Base-by-base conservation (phyloP, 2,329 filamentous ascomycete species). In the Tolypocladium endophyticum region DNA sequence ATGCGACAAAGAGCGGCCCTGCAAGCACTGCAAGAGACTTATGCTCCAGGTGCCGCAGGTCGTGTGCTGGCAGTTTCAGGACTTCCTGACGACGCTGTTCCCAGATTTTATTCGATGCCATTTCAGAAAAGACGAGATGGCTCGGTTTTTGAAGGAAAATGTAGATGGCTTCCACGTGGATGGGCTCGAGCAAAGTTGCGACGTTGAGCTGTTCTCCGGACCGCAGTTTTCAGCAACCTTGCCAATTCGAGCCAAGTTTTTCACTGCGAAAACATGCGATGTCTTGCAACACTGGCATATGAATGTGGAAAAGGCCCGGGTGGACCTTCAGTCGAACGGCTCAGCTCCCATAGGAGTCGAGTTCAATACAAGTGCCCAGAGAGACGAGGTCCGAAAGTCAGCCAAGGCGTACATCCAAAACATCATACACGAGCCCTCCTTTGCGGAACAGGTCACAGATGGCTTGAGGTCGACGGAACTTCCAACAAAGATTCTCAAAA, bases 31-130 rank as follows among this genome's bases (percentile, higher is more conserved):
- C 73, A 76, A 74, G 64, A 81, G 81, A 69, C 74, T 84, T 58
- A 74, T 76, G 58, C 67, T 73, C 2, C 71, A 76, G 56, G 73
- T 83, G 18, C 81, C 81, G 1, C 79, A 82, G 64, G 76, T 81
- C 25, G 74, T 85, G 30, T 85, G 82, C 71, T 84, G 82, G 82
- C 80, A 81, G 66, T 84, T 85, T 61, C 74, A 76, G 47, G 81
- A 84, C 66, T 85, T 85, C 61, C 62, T 80, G 9, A 72, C 74
- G 0, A 73, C 79, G 2, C 65, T 85, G 33, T 84, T 84, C 59
- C 82, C 82, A 5, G 71, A 72, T 11, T 78, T 83, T 59, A 77
- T 84, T 41, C 74, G 81, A 8, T 66, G 66, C 0, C 82, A 84
- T 66, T 77, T 85, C 61, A 71, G 69, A 54, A 79, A 77, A 63